Base-by-base conservation (phyloP, 305 asterid genomes). In the Galium porrigens region DNA sequence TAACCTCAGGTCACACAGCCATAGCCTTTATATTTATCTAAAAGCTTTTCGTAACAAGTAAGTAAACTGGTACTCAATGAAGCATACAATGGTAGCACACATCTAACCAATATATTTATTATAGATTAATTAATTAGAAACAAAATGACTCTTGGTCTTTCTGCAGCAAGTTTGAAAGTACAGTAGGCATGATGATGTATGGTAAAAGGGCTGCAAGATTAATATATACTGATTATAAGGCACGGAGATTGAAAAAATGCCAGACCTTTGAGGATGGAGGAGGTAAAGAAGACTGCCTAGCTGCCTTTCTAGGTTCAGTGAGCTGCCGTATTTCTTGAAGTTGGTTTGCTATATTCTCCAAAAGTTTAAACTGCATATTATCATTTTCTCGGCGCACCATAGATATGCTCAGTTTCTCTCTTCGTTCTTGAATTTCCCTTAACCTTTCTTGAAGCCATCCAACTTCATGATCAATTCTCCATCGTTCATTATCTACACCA, bases 311-410 rank as follows among this genome's bases (percentile, higher is more conserved):
- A 59, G 84, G 82, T 65, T 65, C 82, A 18, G 68, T 77, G 37
- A 76, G 64, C 71, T 60, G 81, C 64, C 77, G 72, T 60, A 88
- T 80, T 79, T 83, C 91, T 72, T 75, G 85, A 75, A 90, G 81
- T 72, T 83, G 89, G 37, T 52, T 64, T 8, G 88, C 84, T 69
- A 85, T 81, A 74, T 83, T 88, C 87, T 90, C 95, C 87, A 83
- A 70, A 70, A 78, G 84, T 64, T 79, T 82, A 70, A 87, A 74
- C 79, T 87, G 87, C 48, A 67, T 20, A 39, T 57, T 76, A 67
- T 74, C 94, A 72, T 78, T 82, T 63, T 84, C 95, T 61, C 67
- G 73, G 22, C 60, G 78, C 72, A 82, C 96, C 72, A 75, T 66
- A 48, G 82, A 70, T 33, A 83, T 30, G 80, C 84, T 74, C 72